These are phyloP conservation scores for Fusarium kyushuense DNA, from an alignment of 2,329 filamentous ascomycete species.

Conservation along the genomic window DNA sequence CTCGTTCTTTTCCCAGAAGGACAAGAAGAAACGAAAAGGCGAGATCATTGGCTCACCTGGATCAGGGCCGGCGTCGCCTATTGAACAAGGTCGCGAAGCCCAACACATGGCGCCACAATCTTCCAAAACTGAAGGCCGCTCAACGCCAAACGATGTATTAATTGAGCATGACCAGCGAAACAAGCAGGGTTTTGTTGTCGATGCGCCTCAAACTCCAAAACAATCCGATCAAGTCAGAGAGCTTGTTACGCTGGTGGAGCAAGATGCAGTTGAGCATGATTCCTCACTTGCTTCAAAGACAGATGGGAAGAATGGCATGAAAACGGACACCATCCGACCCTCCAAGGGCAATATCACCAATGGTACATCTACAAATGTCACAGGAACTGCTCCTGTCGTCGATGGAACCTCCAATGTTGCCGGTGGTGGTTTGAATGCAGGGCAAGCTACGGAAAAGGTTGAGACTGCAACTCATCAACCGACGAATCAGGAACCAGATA, in stretches of 20 bases:
- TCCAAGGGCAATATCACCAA: no score
- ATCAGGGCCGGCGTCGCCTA: slow-evolving; percentile 2
- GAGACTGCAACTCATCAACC: neutral
- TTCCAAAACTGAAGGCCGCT: neutral
- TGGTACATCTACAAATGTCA: no score
- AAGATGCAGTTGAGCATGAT: neutral
- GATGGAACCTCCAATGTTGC: neutral
- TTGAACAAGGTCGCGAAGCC: slow-evolving; percentile 2
- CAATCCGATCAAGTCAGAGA: neutral
- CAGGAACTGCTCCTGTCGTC: neutral
- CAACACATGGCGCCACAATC: neutral
- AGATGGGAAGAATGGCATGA: no score
- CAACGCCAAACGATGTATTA: neutral
- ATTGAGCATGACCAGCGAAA: neutral
- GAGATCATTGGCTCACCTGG: slow-evolving; percentile 7
- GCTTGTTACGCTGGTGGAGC: neutral
- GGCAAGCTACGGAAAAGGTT: neutral
- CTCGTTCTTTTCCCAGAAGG: slow-evolving; percentile 35
- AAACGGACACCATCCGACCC: no score
- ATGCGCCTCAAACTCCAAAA: neutral
- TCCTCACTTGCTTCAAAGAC: neutral
- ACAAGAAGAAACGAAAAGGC: slow-evolving; percentile 42
- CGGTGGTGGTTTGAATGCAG: neutral
- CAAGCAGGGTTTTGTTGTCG: neutral
- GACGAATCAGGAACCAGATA: neutral